Base-by-base conservation (phyloP, 805 yeast species). In the Pichia paraexigua region DNA sequence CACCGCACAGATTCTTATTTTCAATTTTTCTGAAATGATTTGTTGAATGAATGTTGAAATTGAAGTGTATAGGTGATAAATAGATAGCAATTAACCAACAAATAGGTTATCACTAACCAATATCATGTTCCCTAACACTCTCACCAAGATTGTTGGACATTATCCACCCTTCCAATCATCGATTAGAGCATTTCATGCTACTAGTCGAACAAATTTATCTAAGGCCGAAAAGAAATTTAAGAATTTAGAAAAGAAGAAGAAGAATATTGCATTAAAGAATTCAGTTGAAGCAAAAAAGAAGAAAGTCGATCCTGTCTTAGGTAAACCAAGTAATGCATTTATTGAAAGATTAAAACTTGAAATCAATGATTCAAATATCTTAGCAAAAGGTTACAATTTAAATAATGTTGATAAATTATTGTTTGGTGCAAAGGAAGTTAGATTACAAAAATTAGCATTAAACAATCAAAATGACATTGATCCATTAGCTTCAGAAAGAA, bases 251-350 rank as follows among this genome's bases (percentile, higher is more conserved):
- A 64, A 57, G 55, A 63, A 59, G 59, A 65, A 59, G 54, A 52
- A 53, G 39, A 72, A 63, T 43, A 73, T 55, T 25, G 61, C 64
- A 11, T 49, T 56, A 20, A 62, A 60, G 46, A 35, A 50, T 5
- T 44, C 58, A 9, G 48, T 50, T 24, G 51, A 51, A 30, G 54
- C 51, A 27, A 53, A 52, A 11, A 52, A 53, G 32, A 76, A 71
- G 48, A 66, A 69, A 49, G 77, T 86, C 30, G 97, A 91, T 67
- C 97, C 97, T 1, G 95, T 91, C 5, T 74, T 90, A 49, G 97
- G 97, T 11, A 75, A 74, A 51, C 68, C 79, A 6, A 70, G 77
- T 48, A 82, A 82, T 53, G 82, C 86, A 10, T 90, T 91, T 61
- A 69, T 90, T 45, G 67, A 69, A 44, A 79, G 96, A 67, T 71